Evolutionary conservation across 2,329 filamentous ascomycete species (phyloP).

Genomic region (Ploettnerulaceae sp.): DNA sequence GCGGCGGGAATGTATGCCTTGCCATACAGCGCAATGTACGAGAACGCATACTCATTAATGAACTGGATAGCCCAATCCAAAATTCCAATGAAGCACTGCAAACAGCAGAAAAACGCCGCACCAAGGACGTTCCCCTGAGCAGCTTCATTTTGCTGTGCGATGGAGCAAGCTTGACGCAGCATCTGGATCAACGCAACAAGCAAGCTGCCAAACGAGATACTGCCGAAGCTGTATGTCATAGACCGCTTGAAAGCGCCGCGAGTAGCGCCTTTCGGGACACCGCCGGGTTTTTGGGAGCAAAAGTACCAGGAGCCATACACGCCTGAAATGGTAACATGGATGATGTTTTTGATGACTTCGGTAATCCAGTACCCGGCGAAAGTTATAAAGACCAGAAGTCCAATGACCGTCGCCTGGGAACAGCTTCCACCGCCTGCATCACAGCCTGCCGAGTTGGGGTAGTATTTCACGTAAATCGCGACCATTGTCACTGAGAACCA

Average conservation of each 20-base stretch:
- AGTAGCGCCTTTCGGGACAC: conserved; percentile 73
- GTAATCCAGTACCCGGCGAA: conserved; percentile 94
- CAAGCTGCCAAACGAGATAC: conserved; percentile 80
- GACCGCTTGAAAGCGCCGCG: conserved; percentile 77
- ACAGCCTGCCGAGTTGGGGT: conserved; percentile 54
- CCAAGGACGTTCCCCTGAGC: conserved; percentile 64
- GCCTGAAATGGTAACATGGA: conserved; percentile 81
- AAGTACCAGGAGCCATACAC: conserved; percentile 96
- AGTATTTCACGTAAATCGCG: conserved; percentile 78
- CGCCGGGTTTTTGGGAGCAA: conserved; percentile 52
- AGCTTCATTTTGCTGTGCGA: conserved; percentile 64
- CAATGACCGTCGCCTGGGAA: conserved; percentile 72
- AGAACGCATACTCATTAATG: conserved; percentile 89
- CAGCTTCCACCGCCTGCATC: conserved; percentile 48
- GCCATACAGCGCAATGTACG: conserved; percentile 88
- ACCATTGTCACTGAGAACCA: conserved; percentile 87
- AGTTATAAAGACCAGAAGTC: conserved; percentile 78
- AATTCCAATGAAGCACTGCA: conserved; percentile 71
- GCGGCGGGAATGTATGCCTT: conserved; percentile 82
- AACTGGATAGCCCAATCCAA: conserved; percentile 85
- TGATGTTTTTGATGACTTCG: conserved; percentile 90
- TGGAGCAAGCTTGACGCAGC: conserved; percentile 73
- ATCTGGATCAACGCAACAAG: conserved; percentile 84
- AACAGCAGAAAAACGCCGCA: conserved; percentile 63
- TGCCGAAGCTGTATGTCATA: conserved; percentile 87